Evolutionary conservation across 2,329 filamentous ascomycete species (phyloP), one percentile per base, ranked within the genome.

Genomic region (Mycogone perniciosa): DNA sequence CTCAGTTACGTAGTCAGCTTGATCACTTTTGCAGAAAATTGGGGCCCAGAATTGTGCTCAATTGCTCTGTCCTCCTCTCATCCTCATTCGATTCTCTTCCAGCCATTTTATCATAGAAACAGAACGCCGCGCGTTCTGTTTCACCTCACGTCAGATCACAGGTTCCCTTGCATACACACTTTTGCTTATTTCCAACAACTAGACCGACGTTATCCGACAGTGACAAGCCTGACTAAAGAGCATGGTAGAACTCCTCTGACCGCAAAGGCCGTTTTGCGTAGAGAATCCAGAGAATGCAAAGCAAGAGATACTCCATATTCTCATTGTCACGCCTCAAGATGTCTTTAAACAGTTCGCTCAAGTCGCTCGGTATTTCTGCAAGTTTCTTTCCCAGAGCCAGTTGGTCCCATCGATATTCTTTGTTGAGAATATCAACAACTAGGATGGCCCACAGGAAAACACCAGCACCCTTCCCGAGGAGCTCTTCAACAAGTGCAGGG

Each of bases 251-350:
- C 54, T 82, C 70, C 1, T 67, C 55, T 0, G 64, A 71, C 0
- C 41, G 64, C 0, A 83, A 50, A 0, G 78, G 74, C 0, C 62
- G 56, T 5, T 59, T 63, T 0, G 80, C 67, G 26, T 72, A 82
- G 0, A 84, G 64, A 0, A 84, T 65, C 74, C 75, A 83, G 26
- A 51, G 69, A 0, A 84, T 53, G 31, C 72, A 80, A 0, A 77
- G 52, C 0, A 69, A 49, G 0, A 82, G 52, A 0, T 67, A 60
- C 0, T 73, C 63, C 39, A 63, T 60, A 4, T 77, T 67, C 0
- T 65, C 35, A 0, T 48, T 10, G 46, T 84, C 79, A 20, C 76
- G 68, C 0, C 51, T 69, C 1, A 83, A 49, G 0, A 83, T 76
- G n/a, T 77, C 64, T 2, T 64, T 65, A 53, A 85, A 83, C 0